phyloP scores from a whole-genome alignment of 768 basidiomycete genomes.

The Crepidotus variabilis region DNA sequence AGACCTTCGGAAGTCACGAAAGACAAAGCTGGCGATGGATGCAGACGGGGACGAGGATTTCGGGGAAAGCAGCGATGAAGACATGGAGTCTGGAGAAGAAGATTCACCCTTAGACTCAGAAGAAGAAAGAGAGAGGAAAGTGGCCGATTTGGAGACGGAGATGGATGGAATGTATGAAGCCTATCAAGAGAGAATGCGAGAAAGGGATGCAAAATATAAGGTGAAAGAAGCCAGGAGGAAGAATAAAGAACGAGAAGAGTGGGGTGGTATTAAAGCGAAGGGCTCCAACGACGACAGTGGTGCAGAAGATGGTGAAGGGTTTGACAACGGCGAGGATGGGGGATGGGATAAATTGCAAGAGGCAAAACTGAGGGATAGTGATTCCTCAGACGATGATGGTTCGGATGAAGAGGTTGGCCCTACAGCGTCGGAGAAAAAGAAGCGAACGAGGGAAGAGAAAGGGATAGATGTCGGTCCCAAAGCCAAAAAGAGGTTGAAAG shows the following conservation, averaged over 20 bases:
- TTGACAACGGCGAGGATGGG: constrained; percentile 44
- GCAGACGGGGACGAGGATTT: constrained; percentile 40
- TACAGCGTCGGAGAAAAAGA: neutral
- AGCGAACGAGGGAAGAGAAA: constrained; percentile 34
- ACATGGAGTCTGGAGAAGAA: constrained; percentile 27
- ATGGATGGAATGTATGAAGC: constrained; percentile 86
- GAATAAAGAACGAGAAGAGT: constrained; percentile 74
- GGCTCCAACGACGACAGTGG: constrained; percentile 37
- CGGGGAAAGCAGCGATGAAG: constrained; percentile 25
- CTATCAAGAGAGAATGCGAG: constrained; percentile 76
- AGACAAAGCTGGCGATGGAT: constrained; percentile 31
- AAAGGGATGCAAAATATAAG: constrained; percentile 84
- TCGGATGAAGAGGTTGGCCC: constrained; percentile 28
- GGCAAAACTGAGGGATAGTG: constrained; percentile 44
- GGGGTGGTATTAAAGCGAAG: constrained; percentile 63
- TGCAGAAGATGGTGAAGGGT: constrained; percentile 32
- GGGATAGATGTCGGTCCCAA: constrained; percentile 15
- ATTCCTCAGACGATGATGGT: constrained; percentile 47
- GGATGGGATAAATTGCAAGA: constrained; percentile 70
- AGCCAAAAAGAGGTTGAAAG: constrained; percentile 50
- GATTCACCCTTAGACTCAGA: constrained; percentile 19
- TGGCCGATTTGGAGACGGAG: constrained; percentile 71
- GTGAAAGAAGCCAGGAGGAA: constrained; percentile 74
- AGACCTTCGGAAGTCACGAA: constrained; percentile 32
- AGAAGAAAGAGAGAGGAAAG: constrained; percentile 46